Base-by-base conservation (phyloP, 1,284 basidiomycete genomes). In the Apiotrichum sp. region DNA sequence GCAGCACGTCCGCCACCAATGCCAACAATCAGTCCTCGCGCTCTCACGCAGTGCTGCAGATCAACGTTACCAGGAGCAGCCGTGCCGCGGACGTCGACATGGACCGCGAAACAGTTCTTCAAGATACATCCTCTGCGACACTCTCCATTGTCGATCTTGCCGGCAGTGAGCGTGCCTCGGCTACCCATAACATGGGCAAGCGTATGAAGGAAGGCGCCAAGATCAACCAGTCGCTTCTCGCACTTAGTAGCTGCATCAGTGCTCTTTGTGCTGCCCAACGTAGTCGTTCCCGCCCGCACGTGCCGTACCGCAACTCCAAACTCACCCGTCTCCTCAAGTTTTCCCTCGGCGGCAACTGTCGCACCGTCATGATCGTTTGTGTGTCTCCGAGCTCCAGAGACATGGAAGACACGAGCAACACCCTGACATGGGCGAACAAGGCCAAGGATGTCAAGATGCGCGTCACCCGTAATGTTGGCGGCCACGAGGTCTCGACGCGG, bases 321-420 rank as follows among this genome's bases (percentile, higher is more conserved):
- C 86, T 98, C 65, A 97, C 93, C 0, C 87, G 93, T 33, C 78
- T 97, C 49, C 86, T 97, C 69, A 96, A 97, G 75, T 96, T 95
- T 78, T 93, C 93, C 0, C 83, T 97, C 39, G 93, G 93, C 1
- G 93, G 93, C 13, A 97, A 97, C 75, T 98, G 93, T 81, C 90
- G 93, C 77, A 98, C 93, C 0, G 91, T 95, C 70, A 93, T 95
- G 91, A 91, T 97, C 61, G 93, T 97, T 56, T 97, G 93, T 73
- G 81, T 98, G 52, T 92, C 92, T 2, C 93, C 93, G 1, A 91
- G 91, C 14, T 93, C 91, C 41, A 83, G 83, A 35, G 92, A 98
- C 75, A 95, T 96, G 70, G 93, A 97, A 70, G 93, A 98, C 73
- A 97, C 93, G 33, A 90, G 95, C 72, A 98, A 98, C 72, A 96